Evolutionary conservation across 331 rosid genomes (phyloP), one percentile per base, ranked within the genome.

Genomic region (Spiraea crenata): DNA sequence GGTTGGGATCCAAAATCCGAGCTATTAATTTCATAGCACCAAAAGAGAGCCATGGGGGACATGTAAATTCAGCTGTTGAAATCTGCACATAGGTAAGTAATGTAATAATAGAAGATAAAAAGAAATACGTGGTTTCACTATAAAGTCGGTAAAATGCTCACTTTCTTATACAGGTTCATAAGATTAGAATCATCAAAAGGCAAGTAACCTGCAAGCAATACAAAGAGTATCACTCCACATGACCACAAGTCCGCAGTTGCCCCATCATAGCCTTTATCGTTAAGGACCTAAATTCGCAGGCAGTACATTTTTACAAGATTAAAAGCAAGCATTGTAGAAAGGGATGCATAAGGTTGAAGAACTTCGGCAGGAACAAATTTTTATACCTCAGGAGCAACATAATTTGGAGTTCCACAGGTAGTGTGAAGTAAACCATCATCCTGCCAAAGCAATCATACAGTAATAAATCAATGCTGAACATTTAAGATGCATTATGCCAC

Each of bases 351-450:
- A 67, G 13, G 57, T 52, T 3, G 47, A 50, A 48, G 45, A 63
- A 82, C 51, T 46, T 52, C 51, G 70, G 76, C 70, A 73, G 45
- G 76, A 25, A 60, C 71, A 61, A 56, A 1, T 35, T 47, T 81
- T 57, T 68, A 6, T 65, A 93, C 99, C 99, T 95, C 99, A 0
- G 99, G 99, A 85, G 99, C 99, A 79, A 95, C 99, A 58, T 95
- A 95, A 76, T 95, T 95, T 73, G 99, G 97, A 77, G 99, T 95
- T 70, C 99, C 99, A 64, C 99, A 95, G 70, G 99, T 85, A 25
- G 99, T 95, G 87, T 95, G 99, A 76, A 95, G 97, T 73, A 95
- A 86, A 56, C 99, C 99, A 10, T 95, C 99, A 70, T 88, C 97
- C 99, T 91, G 89, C 64, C 79, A 80, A 66, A 56, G 69, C 55